A percentile compares a stretch with the other conserved stretches of the same genome.
phyloP scores from a whole-genome alignment of 2,329 filamentous ascomycete genomes.

The Ophiostoma australiae region DNA sequence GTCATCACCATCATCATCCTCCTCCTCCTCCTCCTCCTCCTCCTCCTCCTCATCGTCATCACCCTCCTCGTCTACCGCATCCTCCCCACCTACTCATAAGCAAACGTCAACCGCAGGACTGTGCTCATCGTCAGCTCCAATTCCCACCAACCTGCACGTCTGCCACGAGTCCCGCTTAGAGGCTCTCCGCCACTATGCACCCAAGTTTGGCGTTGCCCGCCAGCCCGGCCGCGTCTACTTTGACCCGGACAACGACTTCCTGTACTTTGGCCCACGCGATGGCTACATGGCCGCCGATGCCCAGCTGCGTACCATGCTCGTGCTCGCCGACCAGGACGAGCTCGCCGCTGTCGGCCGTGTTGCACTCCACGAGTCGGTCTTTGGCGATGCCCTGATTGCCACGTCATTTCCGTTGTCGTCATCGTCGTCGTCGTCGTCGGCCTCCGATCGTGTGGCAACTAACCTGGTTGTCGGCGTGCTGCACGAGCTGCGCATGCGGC shows the following conservation, averaged over 20 bases:
- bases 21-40: constrained; percentile 16
- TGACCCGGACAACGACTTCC: constrained; percentile 40
- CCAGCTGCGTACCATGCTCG: constrained; percentile 43
- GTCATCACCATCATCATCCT: constrained; percentile 4
- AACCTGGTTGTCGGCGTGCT: constrained; percentile 40
- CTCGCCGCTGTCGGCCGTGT: constrained; percentile 40
- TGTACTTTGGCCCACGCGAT: constrained; percentile 45
- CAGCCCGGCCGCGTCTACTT: constrained; percentile 42
- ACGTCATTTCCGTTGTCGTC: not conserved
- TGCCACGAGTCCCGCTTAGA: constrained; percentile 45
- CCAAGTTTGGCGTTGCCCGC: constrained; percentile 41
- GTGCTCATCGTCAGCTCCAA: constrained; percentile 40
- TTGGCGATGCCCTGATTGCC: constrained; percentile 27
- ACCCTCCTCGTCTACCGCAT: not conserved
- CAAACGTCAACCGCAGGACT: constrained; percentile 26
- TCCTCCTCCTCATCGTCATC: constrained; percentile 8
- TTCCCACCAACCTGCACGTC: constrained; percentile 44
- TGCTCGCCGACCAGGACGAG: constrained; percentile 40
- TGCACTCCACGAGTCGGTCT: constrained; percentile 44
- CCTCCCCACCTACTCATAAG: not conserved
- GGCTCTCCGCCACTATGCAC: constrained; percentile 40
- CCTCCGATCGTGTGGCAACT: constrained; percentile 34
- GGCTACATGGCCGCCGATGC: constrained; percentile 44
- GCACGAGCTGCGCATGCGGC: constrained; percentile 36
- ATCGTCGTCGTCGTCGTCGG: not conserved